Conservation (phyloP, 441 rosid species). For the Kokia cookei region DNA sequence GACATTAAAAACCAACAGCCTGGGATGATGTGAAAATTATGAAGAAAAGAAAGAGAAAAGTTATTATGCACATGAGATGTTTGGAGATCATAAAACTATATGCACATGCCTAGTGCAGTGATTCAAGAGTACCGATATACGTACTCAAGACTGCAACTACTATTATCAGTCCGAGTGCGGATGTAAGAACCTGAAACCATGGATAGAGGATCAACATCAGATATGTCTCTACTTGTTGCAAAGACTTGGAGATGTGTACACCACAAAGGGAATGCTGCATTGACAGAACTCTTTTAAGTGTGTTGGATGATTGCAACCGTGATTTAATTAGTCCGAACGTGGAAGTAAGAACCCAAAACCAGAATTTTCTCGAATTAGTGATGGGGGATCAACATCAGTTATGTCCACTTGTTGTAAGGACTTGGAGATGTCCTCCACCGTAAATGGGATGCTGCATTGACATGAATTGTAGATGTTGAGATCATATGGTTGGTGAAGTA, state of each 20-base stretch:
- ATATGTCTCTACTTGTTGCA: slow-evolving; percentile 40
- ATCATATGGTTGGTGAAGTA: background rate
- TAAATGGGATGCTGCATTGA: slow-evolving; percentile 54
- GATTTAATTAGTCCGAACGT: slow-evolving; percentile 32
- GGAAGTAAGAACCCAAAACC: slow-evolving; percentile 52
- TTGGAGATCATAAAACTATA: slow-evolving; percentile 21
- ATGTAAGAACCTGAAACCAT: slow-evolving; percentile 43
- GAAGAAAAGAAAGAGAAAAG: slow-evolving; percentile 10
- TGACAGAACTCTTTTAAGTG: background rate
- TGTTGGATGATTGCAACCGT: background rate
- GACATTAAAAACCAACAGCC: slow-evolving; percentile 23
- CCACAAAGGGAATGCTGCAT: slow-evolving; percentile 55
- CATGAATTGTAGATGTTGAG: background rate
- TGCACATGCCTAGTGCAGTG: slow-evolving; percentile 30
- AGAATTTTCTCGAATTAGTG: slow-evolving; percentile 48
- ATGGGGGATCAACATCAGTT: slow-evolving; percentile 45
- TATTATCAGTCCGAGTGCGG: slow-evolving; percentile 35
- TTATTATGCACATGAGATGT: slow-evolving; percentile 41
- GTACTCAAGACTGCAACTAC: background rate
- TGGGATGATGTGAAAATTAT: background rate
- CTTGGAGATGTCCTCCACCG: slow-evolving; percentile 58
- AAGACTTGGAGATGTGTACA: slow-evolving; percentile 59
- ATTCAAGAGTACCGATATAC: background rate
- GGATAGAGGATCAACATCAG: slow-evolving; percentile 55
- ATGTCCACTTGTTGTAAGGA: slow-evolving; percentile 44